A percentile compares a stretch with the other conserved stretches of the same genome.
These are phyloP conservation scores for Croton laevigatus DNA, from an alignment of 441 rosid genomes.

Conservation along the genomic window DNA sequence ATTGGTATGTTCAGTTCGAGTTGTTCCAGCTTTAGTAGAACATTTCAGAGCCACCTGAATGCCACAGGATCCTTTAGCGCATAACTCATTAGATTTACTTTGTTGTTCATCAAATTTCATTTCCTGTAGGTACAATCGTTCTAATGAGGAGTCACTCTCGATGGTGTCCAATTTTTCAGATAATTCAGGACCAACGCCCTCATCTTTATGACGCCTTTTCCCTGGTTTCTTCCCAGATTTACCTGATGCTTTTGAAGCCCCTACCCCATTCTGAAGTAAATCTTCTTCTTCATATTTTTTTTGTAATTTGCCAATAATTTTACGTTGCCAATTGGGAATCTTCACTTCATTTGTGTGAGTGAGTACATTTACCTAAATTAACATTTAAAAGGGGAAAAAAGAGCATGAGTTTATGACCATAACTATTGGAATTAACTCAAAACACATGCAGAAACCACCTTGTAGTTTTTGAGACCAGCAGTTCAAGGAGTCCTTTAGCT, in stretches of 20 bases:
- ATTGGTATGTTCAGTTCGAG: constrained; percentile 2
- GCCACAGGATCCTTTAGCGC: background rate
- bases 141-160: constrained; percentile 18
- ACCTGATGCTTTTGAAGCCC: constrained; percentile 15
- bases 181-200: constrained; percentile 16
- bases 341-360: constrained; percentile 60
- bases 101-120: constrained; percentile 23
- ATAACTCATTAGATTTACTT: constrained; percentile 17
- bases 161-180: constrained; percentile 17
- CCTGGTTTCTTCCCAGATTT: constrained; percentile 21
- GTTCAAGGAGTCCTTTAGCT: too few relatives aligned
- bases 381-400: background rate
- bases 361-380: constrained; percentile 63
- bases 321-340: constrained; percentile 21
- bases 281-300: constrained; percentile 47
- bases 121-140: constrained; percentile 17
- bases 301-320: constrained; percentile 33
- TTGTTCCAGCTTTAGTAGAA: background rate
- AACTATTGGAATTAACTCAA: background rate
- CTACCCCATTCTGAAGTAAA: constrained; percentile 16
- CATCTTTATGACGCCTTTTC: constrained; percentile 21
- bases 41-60: background rate
- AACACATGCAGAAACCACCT: background rate
- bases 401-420: background rate
- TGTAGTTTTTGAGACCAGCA: background rate